Evolutionary conservation across 169 alveolate species (phyloP).

Genomic region (Hepatocystis sp.): DNA sequence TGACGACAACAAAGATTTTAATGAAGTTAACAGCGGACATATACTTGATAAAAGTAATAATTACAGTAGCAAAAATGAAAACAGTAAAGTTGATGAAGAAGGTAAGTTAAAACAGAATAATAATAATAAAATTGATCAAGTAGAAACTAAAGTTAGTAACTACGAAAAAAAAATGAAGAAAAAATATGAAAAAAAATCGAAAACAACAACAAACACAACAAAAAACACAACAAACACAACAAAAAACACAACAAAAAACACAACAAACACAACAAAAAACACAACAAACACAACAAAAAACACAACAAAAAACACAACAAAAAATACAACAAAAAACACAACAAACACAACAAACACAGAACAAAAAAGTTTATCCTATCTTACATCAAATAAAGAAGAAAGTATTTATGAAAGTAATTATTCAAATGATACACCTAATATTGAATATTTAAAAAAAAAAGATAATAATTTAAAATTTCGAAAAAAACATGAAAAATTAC

Average conservation of each 20-base stretch:
- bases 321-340: not conserved
- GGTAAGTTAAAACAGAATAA: too few species aligned
- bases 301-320: not conserved
- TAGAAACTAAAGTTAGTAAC: not conserved
- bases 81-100: not conserved
- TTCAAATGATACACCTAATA: not conserved
- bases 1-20: not conserved
- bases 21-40: too few species aligned
- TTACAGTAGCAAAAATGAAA: not conserved
- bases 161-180: not conserved
- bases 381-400: constrained; percentile 18
- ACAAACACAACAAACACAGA: constrained; percentile 7
- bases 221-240: not conserved
- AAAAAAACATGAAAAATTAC: constrained; percentile 14
- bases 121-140: too few species aligned
- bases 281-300: not conserved
- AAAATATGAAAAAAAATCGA: not conserved
- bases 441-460: too few species aligned
- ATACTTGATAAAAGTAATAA: not conserved
- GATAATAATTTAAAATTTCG: constrained; percentile 2
- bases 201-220: not conserved
- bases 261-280: not conserved
- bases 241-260: not conserved
- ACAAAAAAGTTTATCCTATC: constrained; percentile 25
- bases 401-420: not conserved